Evolutionary conservation across 352 stramenopile genomes (phyloP).

Genomic region (Phytophthora palmivora): DNA sequence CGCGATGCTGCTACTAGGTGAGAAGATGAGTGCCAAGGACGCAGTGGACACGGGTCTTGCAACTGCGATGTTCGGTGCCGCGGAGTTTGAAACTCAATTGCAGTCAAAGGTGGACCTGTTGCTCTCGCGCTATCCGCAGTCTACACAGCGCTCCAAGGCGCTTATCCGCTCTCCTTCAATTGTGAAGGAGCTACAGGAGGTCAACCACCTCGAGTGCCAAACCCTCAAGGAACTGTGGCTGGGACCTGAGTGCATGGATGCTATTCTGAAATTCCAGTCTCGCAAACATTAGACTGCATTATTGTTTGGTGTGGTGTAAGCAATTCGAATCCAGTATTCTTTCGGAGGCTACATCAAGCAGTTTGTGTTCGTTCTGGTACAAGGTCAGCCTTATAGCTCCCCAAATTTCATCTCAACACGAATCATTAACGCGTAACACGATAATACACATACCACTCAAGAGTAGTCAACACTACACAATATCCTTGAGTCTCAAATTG

Average conservation of each 20-base stretch:
- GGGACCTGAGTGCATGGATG: constrained; percentile 77
- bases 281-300: constrained; percentile 49
- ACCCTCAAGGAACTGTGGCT: constrained; percentile 82
- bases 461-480: too few species aligned
- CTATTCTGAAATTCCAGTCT: constrained; percentile 79
- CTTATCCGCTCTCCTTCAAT: constrained; percentile 55
- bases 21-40: constrained; percentile 80
- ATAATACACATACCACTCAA: too few species aligned
- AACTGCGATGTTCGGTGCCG: constrained; percentile 61
- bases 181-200: constrained; percentile 63
- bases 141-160: constrained; percentile 69
- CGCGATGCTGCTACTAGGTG: constrained; percentile 87
- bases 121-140: constrained; percentile 68
- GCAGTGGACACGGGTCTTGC: constrained; percentile 54
- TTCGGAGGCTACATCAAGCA: too few species aligned
- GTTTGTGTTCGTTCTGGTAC: too few species aligned
- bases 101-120: constrained; percentile 67
- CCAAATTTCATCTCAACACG: too few species aligned
- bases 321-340: too few species aligned
- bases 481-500: too few species aligned
- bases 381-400: too few species aligned
- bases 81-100: constrained; percentile 69
- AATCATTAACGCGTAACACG: too few species aligned
- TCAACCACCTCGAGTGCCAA: constrained; percentile 63
- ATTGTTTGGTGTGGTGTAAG: too few species aligned